A percentile compares a stretch with the other conserved stretches of the same genome.
Evolutionary conservation across 148 eudicot species (phyloP).

Genomic region (Simmondsia chinensis): DNA sequence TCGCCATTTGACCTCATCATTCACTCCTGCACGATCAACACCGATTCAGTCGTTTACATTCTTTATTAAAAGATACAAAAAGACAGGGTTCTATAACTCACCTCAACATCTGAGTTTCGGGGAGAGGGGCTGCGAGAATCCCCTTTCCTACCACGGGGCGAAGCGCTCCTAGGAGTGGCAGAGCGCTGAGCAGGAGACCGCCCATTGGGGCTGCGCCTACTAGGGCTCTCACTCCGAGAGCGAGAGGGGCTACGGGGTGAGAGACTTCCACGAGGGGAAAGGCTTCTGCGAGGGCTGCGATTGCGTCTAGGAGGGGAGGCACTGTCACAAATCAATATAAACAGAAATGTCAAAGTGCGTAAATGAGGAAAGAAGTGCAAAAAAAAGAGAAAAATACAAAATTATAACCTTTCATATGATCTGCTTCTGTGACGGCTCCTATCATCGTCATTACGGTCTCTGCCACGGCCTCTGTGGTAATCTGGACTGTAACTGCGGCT

Average conservation of each 20-base stretch:
- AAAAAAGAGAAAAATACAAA: neutral
- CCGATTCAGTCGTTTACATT: neutral
- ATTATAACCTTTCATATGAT: slow-evolving; percentile 48
- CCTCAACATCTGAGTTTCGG: slow-evolving; percentile 18
- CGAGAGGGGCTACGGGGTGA: slow-evolving; percentile 26
- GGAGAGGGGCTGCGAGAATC: slow-evolving; percentile 36
- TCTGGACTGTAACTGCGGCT: slow-evolving; percentile 71
- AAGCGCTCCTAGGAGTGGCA: slow-evolving; percentile 24
- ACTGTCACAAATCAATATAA: slow-evolving; percentile 21
- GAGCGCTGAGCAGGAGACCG: slow-evolving; percentile 27
- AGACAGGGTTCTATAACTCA: slow-evolving; percentile 13
- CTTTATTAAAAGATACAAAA: neutral
- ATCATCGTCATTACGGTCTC: slow-evolving; percentile 65
- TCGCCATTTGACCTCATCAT: neutral
- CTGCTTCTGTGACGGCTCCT: slow-evolving; percentile 42
- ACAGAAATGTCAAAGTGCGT: neutral
- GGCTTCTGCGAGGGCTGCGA: slow-evolving; percentile 54
- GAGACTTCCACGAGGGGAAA: slow-evolving; percentile 37
- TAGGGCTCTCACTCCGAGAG: slow-evolving; percentile 32
- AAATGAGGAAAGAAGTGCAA: neutral
- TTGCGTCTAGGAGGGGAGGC: slow-evolving; percentile 62
- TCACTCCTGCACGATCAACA: slow-evolving; percentile 25
- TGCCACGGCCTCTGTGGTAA: slow-evolving; percentile 43
- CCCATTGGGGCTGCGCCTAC: slow-evolving; percentile 16
- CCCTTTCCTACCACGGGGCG: slow-evolving; percentile 15